These are phyloP conservation scores for Chrysanthemum makinoi DNA, from an alignment of 129 eudicot species.

Conservation along the genomic window DNA sequence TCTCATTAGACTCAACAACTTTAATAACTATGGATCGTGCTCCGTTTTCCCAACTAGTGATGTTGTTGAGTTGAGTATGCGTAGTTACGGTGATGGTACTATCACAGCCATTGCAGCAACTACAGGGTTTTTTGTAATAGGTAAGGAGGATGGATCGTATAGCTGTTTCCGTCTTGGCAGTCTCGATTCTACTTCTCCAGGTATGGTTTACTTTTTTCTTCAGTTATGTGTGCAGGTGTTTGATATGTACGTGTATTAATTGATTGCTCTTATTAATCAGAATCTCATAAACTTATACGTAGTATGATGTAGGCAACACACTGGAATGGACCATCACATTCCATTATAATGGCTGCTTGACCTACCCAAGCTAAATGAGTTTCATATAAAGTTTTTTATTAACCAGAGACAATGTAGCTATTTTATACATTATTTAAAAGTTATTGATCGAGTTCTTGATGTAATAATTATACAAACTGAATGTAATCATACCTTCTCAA, in stretches of 20 bases:
- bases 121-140: slow-evolving; percentile 65
- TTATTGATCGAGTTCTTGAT: no score
- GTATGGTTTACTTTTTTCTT: slow-evolving; percentile 23
- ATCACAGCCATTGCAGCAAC: slow-evolving; percentile 66
- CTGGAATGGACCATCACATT: no score
- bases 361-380: no score
- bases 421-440: no score
- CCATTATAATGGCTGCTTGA: no score
- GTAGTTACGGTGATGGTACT: slow-evolving; percentile 48
- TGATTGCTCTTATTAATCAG: background rate
- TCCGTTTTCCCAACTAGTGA: slow-evolving; percentile 52
- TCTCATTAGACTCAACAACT: slow-evolving; percentile 46
- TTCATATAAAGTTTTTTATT: no score
- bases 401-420: no score
- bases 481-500: no score
- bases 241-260: background rate
- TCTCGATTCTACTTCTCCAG: slow-evolving; percentile 67
- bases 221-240: background rate
- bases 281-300: background rate
- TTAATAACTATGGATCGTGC: slow-evolving; percentile 47
- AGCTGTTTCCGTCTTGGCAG: slow-evolving; percentile 66
- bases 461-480: no score
- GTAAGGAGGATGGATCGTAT: slow-evolving; percentile 76
- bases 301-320: background rate
- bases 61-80: slow-evolving; percentile 51